Evolutionary conservation across 208 protist species (phyloP).

Genomic region (Blechomonas ayalai): DNA sequence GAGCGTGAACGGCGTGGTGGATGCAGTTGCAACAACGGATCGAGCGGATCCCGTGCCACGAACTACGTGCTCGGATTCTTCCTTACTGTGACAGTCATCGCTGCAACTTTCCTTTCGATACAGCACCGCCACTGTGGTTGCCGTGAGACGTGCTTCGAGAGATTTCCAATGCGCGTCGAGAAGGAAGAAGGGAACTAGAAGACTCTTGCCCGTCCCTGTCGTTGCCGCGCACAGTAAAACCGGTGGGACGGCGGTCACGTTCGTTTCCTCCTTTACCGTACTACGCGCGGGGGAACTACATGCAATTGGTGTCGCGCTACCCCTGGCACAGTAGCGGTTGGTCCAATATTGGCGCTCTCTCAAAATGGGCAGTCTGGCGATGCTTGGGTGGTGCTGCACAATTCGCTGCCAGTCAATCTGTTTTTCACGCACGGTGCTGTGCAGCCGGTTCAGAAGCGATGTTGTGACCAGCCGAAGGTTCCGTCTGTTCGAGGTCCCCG

Average conservation of each 20-base stretch:
- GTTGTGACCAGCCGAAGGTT: background rate
- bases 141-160: slow-evolving; percentile 19
- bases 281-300: background rate
- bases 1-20: slow-evolving; percentile 7
- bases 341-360: slow-evolving; percentile 24
- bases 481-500: background rate
- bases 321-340: slow-evolving; percentile 1
- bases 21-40: too few species aligned
- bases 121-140: slow-evolving; percentile 14
- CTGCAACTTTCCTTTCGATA: slow-evolving; percentile 1
- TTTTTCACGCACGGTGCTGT: background rate
- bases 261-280: background rate
- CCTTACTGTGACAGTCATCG: slow-evolving; percentile 4
- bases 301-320: slow-evolving; percentile 11
- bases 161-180: slow-evolving; percentile 59
- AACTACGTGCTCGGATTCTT: background rate
- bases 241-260: background rate
- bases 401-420: slow-evolving; percentile 4
- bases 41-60: too few species aligned
- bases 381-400: slow-evolving; percentile 6
- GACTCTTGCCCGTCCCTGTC: slow-evolving; percentile 70
- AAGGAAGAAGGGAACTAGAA: slow-evolving; percentile 56
- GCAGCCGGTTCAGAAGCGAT: background rate
- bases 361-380: slow-evolving; percentile 20
- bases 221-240: slow-evolving; percentile 47